phyloP scores from a whole-genome alignment of 345 rosid species.

The Ricinus communis region DNA sequence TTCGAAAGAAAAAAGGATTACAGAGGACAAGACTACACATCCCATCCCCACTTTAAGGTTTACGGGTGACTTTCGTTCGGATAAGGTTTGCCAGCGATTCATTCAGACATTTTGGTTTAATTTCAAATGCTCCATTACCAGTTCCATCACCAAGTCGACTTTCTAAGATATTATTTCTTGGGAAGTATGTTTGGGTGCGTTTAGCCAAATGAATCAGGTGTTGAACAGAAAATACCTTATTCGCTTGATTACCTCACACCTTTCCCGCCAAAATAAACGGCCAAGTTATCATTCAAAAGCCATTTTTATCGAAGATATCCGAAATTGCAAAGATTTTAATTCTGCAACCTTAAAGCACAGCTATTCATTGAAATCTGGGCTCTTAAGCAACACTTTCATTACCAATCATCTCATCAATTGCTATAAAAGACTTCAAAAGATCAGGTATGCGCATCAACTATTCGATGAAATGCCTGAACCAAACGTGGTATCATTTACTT shows the following conservation, averaged over 20 bases:
- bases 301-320: constrained; percentile 34
- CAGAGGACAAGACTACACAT: too few species aligned
- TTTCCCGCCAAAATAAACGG: constrained; percentile 37
- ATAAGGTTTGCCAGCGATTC: too few species aligned
- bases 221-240: constrained; percentile 13
- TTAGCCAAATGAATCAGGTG: constrained; percentile 14
- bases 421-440: constrained; percentile 34
- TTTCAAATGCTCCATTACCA: too few species aligned
- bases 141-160: too few species aligned
- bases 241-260: constrained; percentile 1
- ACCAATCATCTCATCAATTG: constrained; percentile 51
- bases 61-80: too few species aligned
- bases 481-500: constrained; percentile 74
- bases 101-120: too few species aligned
- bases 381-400: constrained; percentile 30
- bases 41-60: too few species aligned
- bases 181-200: too few species aligned
- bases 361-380: constrained; percentile 45
- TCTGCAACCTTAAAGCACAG: constrained; percentile 33
- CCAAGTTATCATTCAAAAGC: constrained; percentile 23
- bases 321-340: constrained; percentile 29
- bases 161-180: too few species aligned
- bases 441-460: constrained; percentile 38
- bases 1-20: too few species aligned
- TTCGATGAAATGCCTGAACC: constrained; percentile 73